Conservation (phyloP, 768 basidiomycete species). For the Leccinum boreale region DNA sequence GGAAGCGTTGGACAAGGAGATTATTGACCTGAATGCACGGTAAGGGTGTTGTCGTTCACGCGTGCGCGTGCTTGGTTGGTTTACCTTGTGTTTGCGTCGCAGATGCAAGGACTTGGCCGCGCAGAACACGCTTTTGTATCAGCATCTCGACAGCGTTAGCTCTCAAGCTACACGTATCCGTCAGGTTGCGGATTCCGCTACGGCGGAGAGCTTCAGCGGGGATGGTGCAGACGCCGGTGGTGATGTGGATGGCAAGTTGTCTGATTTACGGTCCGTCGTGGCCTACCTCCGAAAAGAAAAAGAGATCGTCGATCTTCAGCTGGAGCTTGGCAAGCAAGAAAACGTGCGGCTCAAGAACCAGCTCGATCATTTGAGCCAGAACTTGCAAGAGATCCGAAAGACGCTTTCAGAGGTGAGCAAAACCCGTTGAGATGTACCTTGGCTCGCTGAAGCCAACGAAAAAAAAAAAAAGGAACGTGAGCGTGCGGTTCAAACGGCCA, state of each 20-base stretch:
- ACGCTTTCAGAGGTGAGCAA: slow-evolving; percentile 65
- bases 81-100: neutral
- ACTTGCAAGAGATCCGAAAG: slow-evolving; percentile 64
- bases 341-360: slow-evolving; percentile 70
- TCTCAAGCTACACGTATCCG: slow-evolving; percentile 80
- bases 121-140: slow-evolving; percentile 76
- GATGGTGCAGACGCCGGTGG: slow-evolving; percentile 44
- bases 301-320: slow-evolving; percentile 85
- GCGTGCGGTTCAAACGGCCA: slow-evolving; percentile 63
- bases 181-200: slow-evolving; percentile 57
- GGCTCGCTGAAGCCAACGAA: neutral
- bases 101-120: slow-evolving; percentile 72
- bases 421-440: neutral
- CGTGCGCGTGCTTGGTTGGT: neutral
- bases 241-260: slow-evolving; percentile 57
- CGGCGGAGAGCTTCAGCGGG: slow-evolving; percentile 31
- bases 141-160: slow-evolving; percentile 82
- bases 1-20: slow-evolving; percentile 73
- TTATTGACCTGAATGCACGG: slow-evolving; percentile 69
- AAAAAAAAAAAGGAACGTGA: slow-evolving; percentile 59
- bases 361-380: slow-evolving; percentile 68
- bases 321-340: slow-evolving; percentile 78
- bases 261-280: slow-evolving; percentile 75
- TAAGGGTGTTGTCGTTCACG: slow-evolving; percentile 27
- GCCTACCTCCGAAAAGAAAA: slow-evolving; percentile 86